phyloP scores from a whole-genome alignment of 345 rosid species.

The Populus alba region DNA sequence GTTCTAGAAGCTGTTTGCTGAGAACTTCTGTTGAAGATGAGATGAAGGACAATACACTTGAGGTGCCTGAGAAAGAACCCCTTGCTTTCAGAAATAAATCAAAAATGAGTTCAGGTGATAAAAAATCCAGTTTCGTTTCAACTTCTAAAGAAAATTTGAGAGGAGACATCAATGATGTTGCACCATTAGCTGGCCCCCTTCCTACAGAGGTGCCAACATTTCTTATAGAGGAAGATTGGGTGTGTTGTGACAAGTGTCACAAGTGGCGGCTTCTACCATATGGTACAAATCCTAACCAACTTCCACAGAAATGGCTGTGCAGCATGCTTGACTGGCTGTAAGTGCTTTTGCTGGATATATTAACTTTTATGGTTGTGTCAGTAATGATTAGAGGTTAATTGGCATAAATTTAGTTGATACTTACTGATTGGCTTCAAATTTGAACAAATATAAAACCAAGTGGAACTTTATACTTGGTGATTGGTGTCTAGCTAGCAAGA shows the following conservation, averaged over 20 bases:
- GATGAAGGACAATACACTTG: not conserved
- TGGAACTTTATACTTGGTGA: not conserved
- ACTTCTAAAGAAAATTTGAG: slow-evolving; percentile 30
- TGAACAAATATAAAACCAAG: not conserved
- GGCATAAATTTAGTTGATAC: not conserved
- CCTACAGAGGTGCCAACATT: slow-evolving; percentile 35
- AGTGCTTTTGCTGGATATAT: slow-evolving; percentile 31
- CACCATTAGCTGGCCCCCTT: slow-evolving; percentile 21
- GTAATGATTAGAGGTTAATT: not conserved
- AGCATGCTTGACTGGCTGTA: slow-evolving; percentile 92
- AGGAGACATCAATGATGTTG: slow-evolving; percentile 35
- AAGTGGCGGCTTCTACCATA: slow-evolving; percentile 84
- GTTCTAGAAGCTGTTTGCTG: slow-evolving; percentile 9
- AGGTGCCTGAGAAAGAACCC: not conserved
- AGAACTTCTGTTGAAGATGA: not conserved
- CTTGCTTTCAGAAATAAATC: slow-evolving; percentile 24
- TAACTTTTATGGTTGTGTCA: not conserved
- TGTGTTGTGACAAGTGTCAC: slow-evolving; percentile 76
- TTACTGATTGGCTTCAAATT: not conserved
- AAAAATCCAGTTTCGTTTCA: slow-evolving; percentile 21
- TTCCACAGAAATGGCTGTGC: slow-evolving; percentile 88
- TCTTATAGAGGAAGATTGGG: slow-evolving; percentile 70
- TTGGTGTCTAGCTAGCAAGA: not conserved
- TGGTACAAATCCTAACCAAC: slow-evolving; percentile 49
- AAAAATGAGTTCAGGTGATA: slow-evolving; percentile 37